Base-by-base conservation (phyloP, 1,284 basidiomycete genomes). In the Moniliophthora roreri region DNA sequence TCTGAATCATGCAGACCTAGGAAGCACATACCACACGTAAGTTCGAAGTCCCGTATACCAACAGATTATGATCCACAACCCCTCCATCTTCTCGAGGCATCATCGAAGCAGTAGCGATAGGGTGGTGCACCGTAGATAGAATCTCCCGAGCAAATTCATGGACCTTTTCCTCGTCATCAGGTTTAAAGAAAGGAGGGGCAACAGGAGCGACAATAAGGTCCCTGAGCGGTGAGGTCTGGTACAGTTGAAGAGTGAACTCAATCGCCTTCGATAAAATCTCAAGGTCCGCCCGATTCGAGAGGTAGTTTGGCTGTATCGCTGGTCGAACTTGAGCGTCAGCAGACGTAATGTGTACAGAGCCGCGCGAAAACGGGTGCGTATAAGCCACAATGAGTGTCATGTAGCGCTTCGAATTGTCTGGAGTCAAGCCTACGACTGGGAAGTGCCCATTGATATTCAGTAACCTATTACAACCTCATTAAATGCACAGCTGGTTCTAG, bases 31-130 rank as follows among this genome's bases (percentile, higher is more conserved):
- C 54, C 10, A 56, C 54, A 18, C 54, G 34, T 21, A 56, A 16
- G 28, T 52, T 52, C 10, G 21, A n/a, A 13, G 51, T 52, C n/a
- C 48, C 52, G 28, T 54, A 54, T 1, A 54, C 52, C 40, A 32
- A n/a, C 11, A 54, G 34, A 4, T 49, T 23, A 9, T 21, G 35
- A 40, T 54, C 46, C 1, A 54, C 52, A 6, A 54, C 52, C 13
- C 52, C 52, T 18, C 52, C 52, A 21, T 54, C 52, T 37, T 49
- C 48, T 11, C 40, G 16, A 18, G 52, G 52, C 5, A 54, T 16
- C 52, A 54, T 54, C n/a, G 47, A 44, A 8, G 52, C 52, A 3
- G 52, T 54, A 1, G 47, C 52, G 1, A 54, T 48, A 24, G 39
- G 47, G 15, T 54, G 52, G 45, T 54, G 35, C 2, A 54, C 38